Percentiles rank a stretch among this genome's conserved stretches.
phyloP scores from a whole-genome alignment of 1,284 basidiomycete genomes.

The Xerocomus amazonicus region DNA sequence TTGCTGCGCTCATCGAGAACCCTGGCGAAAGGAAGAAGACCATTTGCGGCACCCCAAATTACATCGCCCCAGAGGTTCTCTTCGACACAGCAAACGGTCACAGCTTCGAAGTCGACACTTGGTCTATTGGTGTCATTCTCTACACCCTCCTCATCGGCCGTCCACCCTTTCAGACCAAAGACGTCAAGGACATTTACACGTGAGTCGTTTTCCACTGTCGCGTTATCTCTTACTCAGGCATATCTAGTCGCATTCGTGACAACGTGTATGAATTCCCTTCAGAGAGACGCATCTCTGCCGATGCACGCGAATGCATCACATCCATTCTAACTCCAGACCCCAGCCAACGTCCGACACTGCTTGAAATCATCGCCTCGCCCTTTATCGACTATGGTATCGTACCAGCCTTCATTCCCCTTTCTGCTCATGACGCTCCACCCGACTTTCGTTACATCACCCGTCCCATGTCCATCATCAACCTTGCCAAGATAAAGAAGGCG shows the following conservation, averaged over 20 bases:
- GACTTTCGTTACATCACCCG: conserved; percentile 70
- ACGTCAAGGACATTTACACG: conserved; percentile 94
- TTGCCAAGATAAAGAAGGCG: conserved; percentile 58
- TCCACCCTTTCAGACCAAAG: conserved; percentile 97
- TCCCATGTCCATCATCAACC: conserved; percentile 65
- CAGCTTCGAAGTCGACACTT: conserved; percentile 97
- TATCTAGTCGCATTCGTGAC: conserved; percentile 81
- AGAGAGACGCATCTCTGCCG: conserved; percentile 68
- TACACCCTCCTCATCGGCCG: conserved; percentile 93
- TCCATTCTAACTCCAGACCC: conserved; percentile 85
- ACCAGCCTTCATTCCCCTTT: conserved; percentile 75
- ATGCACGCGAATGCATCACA: conserved; percentile 78
- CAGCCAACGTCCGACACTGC: conserved; percentile 75
- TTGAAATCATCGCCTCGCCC: conserved; percentile 80
- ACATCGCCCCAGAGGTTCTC: conserved; percentile 97
- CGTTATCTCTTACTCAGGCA: conserved; percentile 9
- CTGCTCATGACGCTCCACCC: conserved; percentile 72
- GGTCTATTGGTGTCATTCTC: conserved; percentile 96
- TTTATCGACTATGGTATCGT: conserved; percentile 86
- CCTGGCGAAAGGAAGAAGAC: conserved; percentile 98
- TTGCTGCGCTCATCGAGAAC: conserved; percentile 95
- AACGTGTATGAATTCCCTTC: conserved; percentile 93
- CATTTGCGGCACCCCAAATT: conserved; percentile 98
- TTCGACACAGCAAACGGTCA: conserved; percentile 96
- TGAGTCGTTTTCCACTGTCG: conserved; percentile 35